Percentiles rank a stretch among this genome's conserved stretches.
Conservation (phyloP, 352 stramenopile genomes). For the Pythium guiyangense region DNA sequence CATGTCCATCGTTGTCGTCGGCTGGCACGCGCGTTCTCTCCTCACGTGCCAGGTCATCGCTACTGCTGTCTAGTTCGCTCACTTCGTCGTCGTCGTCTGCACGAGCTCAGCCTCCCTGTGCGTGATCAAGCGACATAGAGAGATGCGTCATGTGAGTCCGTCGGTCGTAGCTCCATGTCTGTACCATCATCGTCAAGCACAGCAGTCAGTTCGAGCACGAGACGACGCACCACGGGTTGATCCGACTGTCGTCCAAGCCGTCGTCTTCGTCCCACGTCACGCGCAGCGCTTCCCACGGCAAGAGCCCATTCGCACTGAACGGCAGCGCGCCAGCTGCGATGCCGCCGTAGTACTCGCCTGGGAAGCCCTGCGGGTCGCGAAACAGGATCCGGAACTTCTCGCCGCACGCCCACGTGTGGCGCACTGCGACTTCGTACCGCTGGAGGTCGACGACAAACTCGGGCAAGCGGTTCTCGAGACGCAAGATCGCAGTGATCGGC, state of each 20-base stretch:
- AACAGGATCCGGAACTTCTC: slow-evolving; percentile 81
- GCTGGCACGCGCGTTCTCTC: too few species aligned
- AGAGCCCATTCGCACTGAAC: slow-evolving; percentile 47
- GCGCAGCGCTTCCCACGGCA: slow-evolving; percentile 77
- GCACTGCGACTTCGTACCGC: slow-evolving; percentile 59
- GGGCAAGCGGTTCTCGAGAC: slow-evolving; percentile 57
- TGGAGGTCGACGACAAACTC: slow-evolving; percentile 53
- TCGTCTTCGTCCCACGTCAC: slow-evolving; percentile 86
- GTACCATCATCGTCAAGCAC: slow-evolving; percentile 11
- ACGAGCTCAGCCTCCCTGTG: slow-evolving; percentile 49
- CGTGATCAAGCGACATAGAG: not conserved
- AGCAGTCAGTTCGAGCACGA: not conserved
- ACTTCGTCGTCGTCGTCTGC: slow-evolving; percentile 12
- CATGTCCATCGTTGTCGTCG: too few species aligned
- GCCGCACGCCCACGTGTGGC: slow-evolving; percentile 49
- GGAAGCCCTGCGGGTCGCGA: slow-evolving; percentile 57
- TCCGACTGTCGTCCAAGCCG: slow-evolving; percentile 70
- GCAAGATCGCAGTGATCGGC: slow-evolving; percentile 59
- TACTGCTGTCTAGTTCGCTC: not conserved
- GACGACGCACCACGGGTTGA: slow-evolving; percentile 83
- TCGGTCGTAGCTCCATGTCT: too few species aligned
- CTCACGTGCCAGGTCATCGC: too few species aligned
- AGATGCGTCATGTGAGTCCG: not conserved
- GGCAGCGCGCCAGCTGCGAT: slow-evolving; percentile 65
- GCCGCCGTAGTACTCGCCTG: slow-evolving; percentile 68